Evolutionary conservation across 306 rosid genomes (phyloP).

Genomic region (Erythrophleum fordii): DNA sequence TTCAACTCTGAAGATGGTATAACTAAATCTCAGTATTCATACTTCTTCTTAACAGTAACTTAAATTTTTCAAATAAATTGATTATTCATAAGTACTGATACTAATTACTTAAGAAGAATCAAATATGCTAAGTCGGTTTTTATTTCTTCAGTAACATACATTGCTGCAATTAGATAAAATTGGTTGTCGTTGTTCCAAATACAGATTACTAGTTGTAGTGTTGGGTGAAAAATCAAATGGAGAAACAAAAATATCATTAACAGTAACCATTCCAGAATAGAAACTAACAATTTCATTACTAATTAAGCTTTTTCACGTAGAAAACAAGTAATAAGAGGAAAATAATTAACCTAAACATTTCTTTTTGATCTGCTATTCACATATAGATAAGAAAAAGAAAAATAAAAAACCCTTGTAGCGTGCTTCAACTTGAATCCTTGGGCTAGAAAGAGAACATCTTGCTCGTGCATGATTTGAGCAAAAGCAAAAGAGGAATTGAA

Average conservation of each 20-base stretch:
- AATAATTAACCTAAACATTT: conserved; percentile 33
- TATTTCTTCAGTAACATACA: background rate
- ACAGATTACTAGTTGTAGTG: background rate
- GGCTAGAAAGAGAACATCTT: background rate
- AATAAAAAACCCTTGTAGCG: background rate
- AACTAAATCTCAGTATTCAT: too few species aligned
- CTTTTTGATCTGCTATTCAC: conserved; percentile 44
- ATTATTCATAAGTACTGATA: background rate
- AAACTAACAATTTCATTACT: conserved; percentile 11
- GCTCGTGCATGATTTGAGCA: background rate
- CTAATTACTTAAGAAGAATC: background rate
- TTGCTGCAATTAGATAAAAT: background rate
- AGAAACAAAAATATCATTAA: conserved; percentile 1
- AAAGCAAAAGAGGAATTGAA: background rate
- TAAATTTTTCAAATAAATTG: background rate
- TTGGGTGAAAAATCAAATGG: conserved; percentile 18
- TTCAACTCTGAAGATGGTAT: too few species aligned
- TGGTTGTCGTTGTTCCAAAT: background rate
- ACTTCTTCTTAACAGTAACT: too few species aligned
- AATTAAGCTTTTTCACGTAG: conserved; percentile 33
- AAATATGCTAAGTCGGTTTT: background rate
- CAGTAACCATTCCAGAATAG: background rate
- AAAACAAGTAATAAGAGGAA: conserved; percentile 35
- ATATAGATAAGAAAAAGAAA: conserved; percentile 3
- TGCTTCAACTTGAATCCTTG: conserved; percentile 33